These are phyloP conservation scores for Podila horticola DNA, from an alignment of 192 early-diverging fungal genomes.

Conservation along the genomic window DNA sequence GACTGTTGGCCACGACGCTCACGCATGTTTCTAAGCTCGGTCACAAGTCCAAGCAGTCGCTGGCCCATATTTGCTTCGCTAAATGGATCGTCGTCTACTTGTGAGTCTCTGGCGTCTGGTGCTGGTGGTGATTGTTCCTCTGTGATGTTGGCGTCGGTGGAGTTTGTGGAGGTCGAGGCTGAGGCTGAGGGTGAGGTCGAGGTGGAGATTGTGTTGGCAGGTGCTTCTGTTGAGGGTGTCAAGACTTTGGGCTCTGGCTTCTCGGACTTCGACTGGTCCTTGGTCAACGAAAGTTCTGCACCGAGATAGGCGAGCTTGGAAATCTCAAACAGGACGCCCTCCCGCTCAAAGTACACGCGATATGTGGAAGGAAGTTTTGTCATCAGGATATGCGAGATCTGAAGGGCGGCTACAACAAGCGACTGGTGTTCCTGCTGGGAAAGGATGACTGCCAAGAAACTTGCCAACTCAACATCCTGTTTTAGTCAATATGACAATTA, in stretches of 20 bases:
- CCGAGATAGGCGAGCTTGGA: slow-evolving; percentile 52
- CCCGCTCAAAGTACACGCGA: slow-evolving; percentile 70
- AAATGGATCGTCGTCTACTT: not conserved
- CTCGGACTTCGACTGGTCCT: not conserved
- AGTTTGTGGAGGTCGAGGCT: not conserved
- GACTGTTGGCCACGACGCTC: slow-evolving; percentile 1
- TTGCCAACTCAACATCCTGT: slow-evolving; percentile 55
- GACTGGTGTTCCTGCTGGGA: slow-evolving; percentile 61
- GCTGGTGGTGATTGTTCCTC: not conserved
- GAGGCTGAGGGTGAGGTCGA: not conserved
- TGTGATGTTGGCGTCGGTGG: not conserved
- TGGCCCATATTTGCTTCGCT: not conserved
- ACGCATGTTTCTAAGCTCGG: slow-evolving; percentile 27
- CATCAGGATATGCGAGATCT: slow-evolving; percentile 71
- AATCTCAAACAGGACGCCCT: slow-evolving; percentile 79
- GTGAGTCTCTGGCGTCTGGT: not conserved
- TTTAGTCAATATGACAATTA: not conserved
- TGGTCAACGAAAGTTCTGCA: slow-evolving; percentile 20
- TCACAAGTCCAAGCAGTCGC: slow-evolving; percentile 15
- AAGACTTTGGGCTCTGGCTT: not conserved
- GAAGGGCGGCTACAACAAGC: slow-evolving; percentile 65
- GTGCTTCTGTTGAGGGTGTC: not conserved
- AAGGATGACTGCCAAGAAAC: slow-evolving; percentile 60
- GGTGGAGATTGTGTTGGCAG: not conserved
- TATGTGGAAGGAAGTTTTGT: slow-evolving; percentile 70